A percentile compares a stretch with the other conserved stretches of the same genome.
Evolutionary conservation across 2,329 filamentous ascomycete genomes (phyloP).

Genomic region (Penicillium sp.): DNA sequence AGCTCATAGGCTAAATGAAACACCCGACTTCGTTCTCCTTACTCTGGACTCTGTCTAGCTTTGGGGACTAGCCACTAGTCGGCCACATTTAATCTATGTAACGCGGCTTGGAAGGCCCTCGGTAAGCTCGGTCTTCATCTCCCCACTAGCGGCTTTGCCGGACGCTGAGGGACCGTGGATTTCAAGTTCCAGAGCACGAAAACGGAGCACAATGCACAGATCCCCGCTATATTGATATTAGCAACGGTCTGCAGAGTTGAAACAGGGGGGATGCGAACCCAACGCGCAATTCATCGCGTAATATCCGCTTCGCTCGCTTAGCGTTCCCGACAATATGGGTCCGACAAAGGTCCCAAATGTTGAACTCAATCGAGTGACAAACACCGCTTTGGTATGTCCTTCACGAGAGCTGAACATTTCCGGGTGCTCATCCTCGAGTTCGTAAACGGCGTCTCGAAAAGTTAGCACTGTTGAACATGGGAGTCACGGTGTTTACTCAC

Average conservation of each 20-base stretch:
- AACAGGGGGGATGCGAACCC: constrained; percentile 10
- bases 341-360: constrained; percentile 15
- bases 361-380: neutral
- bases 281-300: constrained; percentile 23
- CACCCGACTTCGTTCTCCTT: neutral
- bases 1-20: neutral
- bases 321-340: constrained; percentile 21
- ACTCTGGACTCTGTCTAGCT: neutral
- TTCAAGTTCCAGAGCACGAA: constrained; percentile 10
- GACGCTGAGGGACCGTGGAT: constrained; percentile 8
- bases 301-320: constrained; percentile 22
- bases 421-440: neutral
- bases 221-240: constrained; percentile 8
- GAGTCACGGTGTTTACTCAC: constrained; percentile 19
- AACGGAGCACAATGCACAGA: constrained; percentile 17
- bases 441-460: neutral
- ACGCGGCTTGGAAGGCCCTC: neutral
- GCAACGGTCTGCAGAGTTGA: neutral
- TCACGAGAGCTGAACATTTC: neutral
- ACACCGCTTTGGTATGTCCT: neutral
- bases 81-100: neutral
- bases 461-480: neutral
- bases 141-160: neutral
- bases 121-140: neutral
- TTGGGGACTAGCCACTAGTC: neutral